phyloP scores from a whole-genome alignment of 2,329 filamentous ascomycete species.

The Aspergillus piperis region DNA sequence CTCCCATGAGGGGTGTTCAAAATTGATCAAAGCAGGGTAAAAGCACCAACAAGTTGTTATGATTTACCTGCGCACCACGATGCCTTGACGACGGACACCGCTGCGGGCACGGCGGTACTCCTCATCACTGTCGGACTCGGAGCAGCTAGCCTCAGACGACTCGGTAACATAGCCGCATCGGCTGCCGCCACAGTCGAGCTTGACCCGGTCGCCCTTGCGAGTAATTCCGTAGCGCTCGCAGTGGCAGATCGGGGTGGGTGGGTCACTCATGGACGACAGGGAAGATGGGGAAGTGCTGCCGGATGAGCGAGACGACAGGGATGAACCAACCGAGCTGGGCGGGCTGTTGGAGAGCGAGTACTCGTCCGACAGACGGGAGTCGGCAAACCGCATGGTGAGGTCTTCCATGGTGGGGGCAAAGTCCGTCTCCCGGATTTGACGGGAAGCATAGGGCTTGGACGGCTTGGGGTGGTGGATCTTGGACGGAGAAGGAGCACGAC shows the following conservation, averaged over 20 bases:
- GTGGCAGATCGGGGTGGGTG: conserved; percentile 67
- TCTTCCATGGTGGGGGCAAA: conserved; percentile 79
- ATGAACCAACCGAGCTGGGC: conserved; percentile 64
- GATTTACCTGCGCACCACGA: conserved; percentile 42
- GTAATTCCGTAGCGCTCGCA: conserved; percentile 98
- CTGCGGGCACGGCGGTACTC: conserved; percentile 41
- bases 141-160: conserved; percentile 68
- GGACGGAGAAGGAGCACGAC: conserved; percentile 81
- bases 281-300: conserved; percentile 57
- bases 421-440: conserved; percentile 79
- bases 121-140: conserved; percentile 52
- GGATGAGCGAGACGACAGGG: conserved; percentile 72
- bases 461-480: conserved; percentile 92
- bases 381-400: conserved; percentile 73
- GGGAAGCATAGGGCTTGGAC: conserved; percentile 81
- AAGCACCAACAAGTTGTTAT: not conserved
- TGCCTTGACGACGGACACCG: conserved; percentile 39
- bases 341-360: conserved; percentile 74
- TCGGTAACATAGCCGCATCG: conserved; percentile 77
- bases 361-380: conserved; percentile 70
- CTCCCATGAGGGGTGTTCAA: not conserved
- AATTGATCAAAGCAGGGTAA: not conserved
- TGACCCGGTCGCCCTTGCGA: conserved; percentile 86
- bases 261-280: conserved; percentile 67
- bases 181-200: conserved; percentile 89